These are phyloP conservation scores for Yamadazyma triangularis DNA, from an alignment of 1,139 yeast species.

Conservation along the genomic window DNA sequence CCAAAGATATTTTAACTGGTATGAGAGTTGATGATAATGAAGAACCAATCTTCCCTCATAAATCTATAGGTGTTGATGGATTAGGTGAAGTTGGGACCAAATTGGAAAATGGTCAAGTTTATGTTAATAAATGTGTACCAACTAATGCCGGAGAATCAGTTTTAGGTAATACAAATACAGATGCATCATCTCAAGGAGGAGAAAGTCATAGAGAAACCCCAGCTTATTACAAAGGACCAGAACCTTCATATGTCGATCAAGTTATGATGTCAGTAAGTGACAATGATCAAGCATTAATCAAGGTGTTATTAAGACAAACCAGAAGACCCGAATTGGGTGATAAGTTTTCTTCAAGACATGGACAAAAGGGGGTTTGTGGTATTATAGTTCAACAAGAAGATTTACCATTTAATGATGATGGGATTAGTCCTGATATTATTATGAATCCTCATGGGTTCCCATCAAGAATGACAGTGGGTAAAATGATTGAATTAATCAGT, in stretches of 20 bases:
- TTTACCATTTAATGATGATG: slow-evolving; percentile 89
- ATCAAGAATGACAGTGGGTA: slow-evolving; percentile 99
- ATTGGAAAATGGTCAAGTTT: slow-evolving; percentile 90
- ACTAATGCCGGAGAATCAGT: slow-evolving; percentile 78
- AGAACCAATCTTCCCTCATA: slow-evolving; percentile 80
- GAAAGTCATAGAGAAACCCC: slow-evolving; percentile 88
- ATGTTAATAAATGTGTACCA: slow-evolving; percentile 89
- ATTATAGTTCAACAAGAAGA: slow-evolving; percentile 95
- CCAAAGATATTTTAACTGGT: slow-evolving; percentile 87
- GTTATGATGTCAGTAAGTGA: slow-evolving; percentile 97
- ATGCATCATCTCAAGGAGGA: slow-evolving; percentile 17
- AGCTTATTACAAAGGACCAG: slow-evolving; percentile 88
- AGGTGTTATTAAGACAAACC: slow-evolving; percentile 88
- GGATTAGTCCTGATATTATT: slow-evolving; percentile 89
- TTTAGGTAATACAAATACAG: slow-evolving; percentile 34
- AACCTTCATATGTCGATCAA: slow-evolving; percentile 91
- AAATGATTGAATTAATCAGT: slow-evolving; percentile 92
- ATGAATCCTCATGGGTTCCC: slow-evolving; percentile 99
- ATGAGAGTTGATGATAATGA: slow-evolving; percentile 81
- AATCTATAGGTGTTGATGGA: slow-evolving; percentile 89
- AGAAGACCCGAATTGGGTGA: slow-evolving; percentile 98
- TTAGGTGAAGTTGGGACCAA: slow-evolving; percentile 93
- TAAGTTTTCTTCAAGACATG: slow-evolving; percentile 94
- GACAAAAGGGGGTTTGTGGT: slow-evolving; percentile 99
- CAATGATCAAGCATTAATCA: slow-evolving; percentile 89